Evolutionary conservation across 2,329 filamentous ascomycete genomes (phyloP).

Genomic region (Venturia carpophila): DNA sequence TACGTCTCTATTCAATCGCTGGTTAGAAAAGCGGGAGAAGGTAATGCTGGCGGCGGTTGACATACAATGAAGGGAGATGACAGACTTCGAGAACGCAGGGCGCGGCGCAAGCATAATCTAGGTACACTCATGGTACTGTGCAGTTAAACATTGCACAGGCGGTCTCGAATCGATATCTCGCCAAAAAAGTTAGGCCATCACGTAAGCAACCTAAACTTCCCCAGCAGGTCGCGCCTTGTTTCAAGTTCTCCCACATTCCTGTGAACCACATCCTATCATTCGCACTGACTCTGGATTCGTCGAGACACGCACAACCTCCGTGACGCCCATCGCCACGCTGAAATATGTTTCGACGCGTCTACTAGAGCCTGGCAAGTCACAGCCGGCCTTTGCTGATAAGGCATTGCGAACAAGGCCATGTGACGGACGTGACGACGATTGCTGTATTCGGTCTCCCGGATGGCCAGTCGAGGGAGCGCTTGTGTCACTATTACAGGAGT

Average conservation of each 20-base stretch:
- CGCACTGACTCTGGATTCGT: neutral
- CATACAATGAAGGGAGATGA: neutral
- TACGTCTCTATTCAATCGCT: conserved; percentile 25
- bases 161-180: neutral
- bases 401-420: neutral
- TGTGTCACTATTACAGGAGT: neutral
- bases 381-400: neutral
- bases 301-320: conserved; percentile 9
- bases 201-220: no score
- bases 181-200: neutral
- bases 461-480: conserved; percentile 8
- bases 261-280: neutral
- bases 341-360: neutral
- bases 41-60: neutral
- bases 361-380: neutral
- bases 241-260: neutral
- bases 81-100: neutral
- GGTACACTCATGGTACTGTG: conserved; percentile 3
- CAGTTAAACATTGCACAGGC: neutral
- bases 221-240: neutral
- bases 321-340: neutral
- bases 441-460: neutral
- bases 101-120: conserved; percentile 5
- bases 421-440: neutral
- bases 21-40: neutral